Evolutionary conservation across 768 basidiomycete genomes (phyloP), one percentile per base, ranked within the genome.

Genomic region (Rhodotorula babjevae): DNA sequence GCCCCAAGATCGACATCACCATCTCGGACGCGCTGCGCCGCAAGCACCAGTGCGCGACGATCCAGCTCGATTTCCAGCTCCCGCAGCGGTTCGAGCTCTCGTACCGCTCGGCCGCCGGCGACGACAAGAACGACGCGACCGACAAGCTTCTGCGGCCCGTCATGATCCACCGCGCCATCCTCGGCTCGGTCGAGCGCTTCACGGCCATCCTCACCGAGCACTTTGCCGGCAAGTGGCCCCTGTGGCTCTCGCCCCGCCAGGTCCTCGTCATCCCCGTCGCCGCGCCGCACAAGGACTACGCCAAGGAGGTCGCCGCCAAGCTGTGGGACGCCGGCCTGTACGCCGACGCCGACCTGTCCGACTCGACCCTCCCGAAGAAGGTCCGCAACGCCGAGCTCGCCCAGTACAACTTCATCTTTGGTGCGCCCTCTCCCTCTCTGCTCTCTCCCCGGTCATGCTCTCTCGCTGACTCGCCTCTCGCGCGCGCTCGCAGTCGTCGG

Each of bases 181-280:
- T 98, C 70, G 96, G 96, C 46, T 91, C 89, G 79, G 80, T 99
- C 44, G 96, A 99, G 82, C 85, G 96, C 2, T 98, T 98, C 84
- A 92, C 96, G 65, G 94, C 92, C 57, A 97, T 98, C 78, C 88
- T 94, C 73, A 97, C 93, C 7, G 96, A 99, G 80, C 93, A 97
- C 79, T 94, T 92, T 79, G 95, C 89, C 57, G 96, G 96, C 19
- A 98, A 97, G 84, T 99, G 96, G 92, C 96, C 96, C 6, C 96
- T 98, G 85, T 99, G 96, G 96, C 78, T 98, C 62, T 93, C 91
- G 0, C 96, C 96, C n/a, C 87, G 96, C 49, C 96, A 98, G 82
- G 88, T 95, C 42, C 83, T 96, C 29, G 90, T 98, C 69, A 90
- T 99, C 61, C 96, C 96, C 2, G 93, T 98, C 27, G 92, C 93